Conservation (phyloP, 2,329 filamentous ascomycete genomes). For the Zymoseptoria passerinii region DNA sequence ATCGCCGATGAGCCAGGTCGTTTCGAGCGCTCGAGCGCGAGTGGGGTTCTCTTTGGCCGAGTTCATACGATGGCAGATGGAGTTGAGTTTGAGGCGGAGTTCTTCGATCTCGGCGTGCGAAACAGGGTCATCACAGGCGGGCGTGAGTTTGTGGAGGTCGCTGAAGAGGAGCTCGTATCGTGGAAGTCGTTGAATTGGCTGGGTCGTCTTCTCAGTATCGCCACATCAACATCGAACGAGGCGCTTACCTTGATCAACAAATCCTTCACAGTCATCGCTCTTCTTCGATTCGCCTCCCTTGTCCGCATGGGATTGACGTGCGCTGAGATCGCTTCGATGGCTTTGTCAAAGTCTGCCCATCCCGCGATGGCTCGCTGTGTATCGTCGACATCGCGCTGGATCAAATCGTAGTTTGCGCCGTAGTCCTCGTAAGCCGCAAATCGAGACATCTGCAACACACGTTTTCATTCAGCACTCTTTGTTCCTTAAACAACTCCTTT, state of each 20-base stretch:
- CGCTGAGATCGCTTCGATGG: slow-evolving; percentile 73
- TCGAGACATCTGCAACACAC: slow-evolving; percentile 55
- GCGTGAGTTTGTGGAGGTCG: slow-evolving; percentile 74
- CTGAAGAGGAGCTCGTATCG: slow-evolving; percentile 82
- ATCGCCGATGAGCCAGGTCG: slow-evolving; percentile 77
- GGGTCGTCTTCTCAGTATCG: neutral
- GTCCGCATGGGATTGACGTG: slow-evolving; percentile 63
- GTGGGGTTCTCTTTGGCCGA: slow-evolving; percentile 68
- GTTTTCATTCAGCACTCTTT: slow-evolving; percentile 37
- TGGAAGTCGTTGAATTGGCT: slow-evolving; percentile 89
- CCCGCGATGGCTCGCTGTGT: slow-evolving; percentile 60
- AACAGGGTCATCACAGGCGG: slow-evolving; percentile 73
- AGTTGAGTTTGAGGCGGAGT: slow-evolving; percentile 61
- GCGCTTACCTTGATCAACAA: slow-evolving; percentile 72
- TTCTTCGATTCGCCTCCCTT: slow-evolving; percentile 55
- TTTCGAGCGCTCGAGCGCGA: slow-evolving; percentile 63
- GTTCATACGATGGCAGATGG: slow-evolving; percentile 73
- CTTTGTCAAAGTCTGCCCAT: slow-evolving; percentile 75
- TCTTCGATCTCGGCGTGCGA: slow-evolving; percentile 74
- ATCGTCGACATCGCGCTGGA: slow-evolving; percentile 67
- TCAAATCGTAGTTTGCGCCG: slow-evolving; percentile 77
- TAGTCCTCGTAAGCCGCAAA: slow-evolving; percentile 91
- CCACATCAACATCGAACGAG: neutral
- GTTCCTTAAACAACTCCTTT: slow-evolving; percentile 14
- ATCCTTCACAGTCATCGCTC: slow-evolving; percentile 74